Base-by-base conservation (phyloP, 805 yeast species). In the Candida vartiovaarae region DNA sequence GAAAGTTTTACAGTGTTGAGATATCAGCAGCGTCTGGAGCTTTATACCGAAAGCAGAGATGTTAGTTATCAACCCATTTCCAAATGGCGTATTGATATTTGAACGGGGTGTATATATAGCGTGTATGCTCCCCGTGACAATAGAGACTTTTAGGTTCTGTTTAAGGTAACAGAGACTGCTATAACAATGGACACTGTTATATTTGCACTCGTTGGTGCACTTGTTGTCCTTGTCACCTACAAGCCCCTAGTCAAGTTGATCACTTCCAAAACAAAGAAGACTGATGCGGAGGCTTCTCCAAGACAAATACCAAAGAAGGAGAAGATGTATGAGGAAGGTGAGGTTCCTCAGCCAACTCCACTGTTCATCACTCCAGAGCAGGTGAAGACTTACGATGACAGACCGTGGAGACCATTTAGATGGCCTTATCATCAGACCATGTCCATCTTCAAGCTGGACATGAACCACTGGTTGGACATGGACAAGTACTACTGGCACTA, bases 341-440 rank as follows among this genome's bases (percentile, higher is more conserved):
- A 42, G 24, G 30, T 50, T 5, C 57, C 51, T 8, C 50, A 48
- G 34, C 82, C 83, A 23, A 71, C 79, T 0, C 84, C 87, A 0
- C 62, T 81, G 28, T 67, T 66, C 63, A 73, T 82, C 41, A 80
- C 84, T 0, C 84, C 85, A 2, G 87, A 82, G 39, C 78, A 79
- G 52, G 84, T 81, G 8, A 65, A 67, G 49, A 72, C 71, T 25
- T 79, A 80, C 55, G 86, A 82, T 52, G 89, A 80, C 53, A 68
- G 89, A 57, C 88, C 89, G 9, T 82, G 89, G 89, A 69, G 89
- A 63, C 88, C 88, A 7, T 82, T 82, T 64, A 67, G 89, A 55
- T 80, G 84, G 81, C 89, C 89, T 28, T 82, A 82, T 56, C 87
- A 82, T 60, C 89, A 82, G 61, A 82, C 88, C 2, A 82, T 82